Conservation (phyloP, 2,329 filamentous ascomycete genomes). For the Penicillium freii region DNA sequence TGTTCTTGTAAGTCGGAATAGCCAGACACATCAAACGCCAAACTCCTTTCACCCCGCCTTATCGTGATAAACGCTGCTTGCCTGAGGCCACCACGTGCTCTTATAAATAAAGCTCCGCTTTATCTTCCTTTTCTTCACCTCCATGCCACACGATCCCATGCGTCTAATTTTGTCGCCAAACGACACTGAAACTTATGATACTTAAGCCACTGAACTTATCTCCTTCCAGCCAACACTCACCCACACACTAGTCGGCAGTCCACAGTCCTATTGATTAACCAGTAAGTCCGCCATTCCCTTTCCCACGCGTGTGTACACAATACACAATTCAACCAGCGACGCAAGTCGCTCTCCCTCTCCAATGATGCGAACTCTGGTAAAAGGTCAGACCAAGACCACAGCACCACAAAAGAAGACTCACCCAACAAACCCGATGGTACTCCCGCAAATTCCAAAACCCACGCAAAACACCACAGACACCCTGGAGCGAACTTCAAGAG, state of each 20-base stretch:
- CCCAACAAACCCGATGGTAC: conserved; percentile 25
- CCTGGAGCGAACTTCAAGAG: neutral
- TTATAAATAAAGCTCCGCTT: conserved; percentile 3
- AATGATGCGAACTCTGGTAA: conserved; percentile 47
- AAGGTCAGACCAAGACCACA: conserved; percentile 43
- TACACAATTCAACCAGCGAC: neutral
- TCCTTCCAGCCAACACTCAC: neutral
- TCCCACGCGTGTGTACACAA: neutral
- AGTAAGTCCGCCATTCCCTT: conserved; percentile 6
- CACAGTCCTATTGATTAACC: neutral
- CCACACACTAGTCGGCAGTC: neutral
- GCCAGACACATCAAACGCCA: neutral
- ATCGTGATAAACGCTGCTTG: conserved; percentile 13
- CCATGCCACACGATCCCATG: neutral
- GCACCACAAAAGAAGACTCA: conserved; percentile 9
- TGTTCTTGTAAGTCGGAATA: neutral
- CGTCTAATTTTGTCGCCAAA: neutral
- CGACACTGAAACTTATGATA: neutral
- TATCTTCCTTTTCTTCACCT: neutral
- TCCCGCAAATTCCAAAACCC: conserved; percentile 3
- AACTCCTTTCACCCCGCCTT: conserved; percentile 19
- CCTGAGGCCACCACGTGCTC: conserved; percentile 1
- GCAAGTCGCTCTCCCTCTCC: conserved; percentile 29
- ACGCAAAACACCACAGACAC: conserved; percentile 1
- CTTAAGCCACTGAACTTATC: neutral